Evolutionary conservation across 768 basidiomycete species (phyloP).

Genomic region (Ramaria sp.): DNA sequence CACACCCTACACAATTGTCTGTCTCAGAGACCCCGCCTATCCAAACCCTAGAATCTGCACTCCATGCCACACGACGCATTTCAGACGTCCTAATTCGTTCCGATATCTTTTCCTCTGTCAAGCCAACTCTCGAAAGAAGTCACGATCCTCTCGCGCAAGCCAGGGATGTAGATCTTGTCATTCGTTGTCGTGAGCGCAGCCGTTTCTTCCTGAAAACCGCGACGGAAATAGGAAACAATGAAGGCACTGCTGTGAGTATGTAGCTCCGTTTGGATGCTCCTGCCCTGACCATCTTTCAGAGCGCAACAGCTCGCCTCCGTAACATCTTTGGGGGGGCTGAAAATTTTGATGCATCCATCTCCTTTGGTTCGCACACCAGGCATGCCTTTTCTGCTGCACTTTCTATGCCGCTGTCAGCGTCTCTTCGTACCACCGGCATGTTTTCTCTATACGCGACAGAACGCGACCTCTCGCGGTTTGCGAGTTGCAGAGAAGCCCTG

Average conservation of each 20-base stretch:
- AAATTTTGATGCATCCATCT: conserved; percentile 68
- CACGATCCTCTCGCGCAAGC: conserved; percentile 39
- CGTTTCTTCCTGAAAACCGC: conserved; percentile 69
- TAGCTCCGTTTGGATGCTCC: background rate
- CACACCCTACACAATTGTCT: background rate
- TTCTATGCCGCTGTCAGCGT: conserved; percentile 44
- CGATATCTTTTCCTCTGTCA: conserved; percentile 65
- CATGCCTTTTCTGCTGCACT: conserved; percentile 69
- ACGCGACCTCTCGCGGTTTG: conserved; percentile 70
- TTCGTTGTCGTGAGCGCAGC: conserved; percentile 55
- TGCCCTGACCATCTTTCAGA: conserved; percentile 28
- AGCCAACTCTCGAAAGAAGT: conserved; percentile 51
- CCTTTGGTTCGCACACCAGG: conserved; percentile 81
- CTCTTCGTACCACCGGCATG: conserved; percentile 61
- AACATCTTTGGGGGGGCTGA: conserved; percentile 93
- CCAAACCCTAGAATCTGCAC: conserved; percentile 47
- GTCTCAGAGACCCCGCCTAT: conserved; percentile 21
- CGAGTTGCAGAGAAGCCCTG: conserved; percentile 56
- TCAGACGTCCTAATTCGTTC: conserved; percentile 57
- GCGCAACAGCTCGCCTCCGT: conserved; percentile 66
- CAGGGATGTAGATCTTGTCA: conserved; percentile 70
- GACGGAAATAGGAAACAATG: conserved; percentile 89
- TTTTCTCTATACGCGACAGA: conserved; percentile 64
- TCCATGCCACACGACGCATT: conserved; percentile 61
- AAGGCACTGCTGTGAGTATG: conserved; percentile 77